Conservation (phyloP, 192 early-diverging fungal species). For the Coemansia javaensis region DNA sequence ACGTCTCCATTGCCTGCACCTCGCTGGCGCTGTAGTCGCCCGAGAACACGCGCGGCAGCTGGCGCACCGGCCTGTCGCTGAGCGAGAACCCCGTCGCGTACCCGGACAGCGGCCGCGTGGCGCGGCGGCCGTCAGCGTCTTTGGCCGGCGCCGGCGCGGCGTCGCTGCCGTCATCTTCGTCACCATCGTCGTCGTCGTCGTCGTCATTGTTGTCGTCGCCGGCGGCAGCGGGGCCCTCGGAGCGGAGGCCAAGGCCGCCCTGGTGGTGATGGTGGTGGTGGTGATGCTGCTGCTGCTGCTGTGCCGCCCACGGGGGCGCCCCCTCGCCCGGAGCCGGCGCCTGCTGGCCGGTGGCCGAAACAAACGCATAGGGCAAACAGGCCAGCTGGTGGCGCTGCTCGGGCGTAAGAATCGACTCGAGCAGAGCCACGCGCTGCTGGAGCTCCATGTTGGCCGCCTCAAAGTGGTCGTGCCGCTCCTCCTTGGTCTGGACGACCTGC, state of each 20-base stretch:
- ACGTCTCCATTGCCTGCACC: constrained; percentile 39
- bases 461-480: constrained; percentile 36
- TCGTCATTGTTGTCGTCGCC: no score
- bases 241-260: no score
- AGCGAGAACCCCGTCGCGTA: constrained; percentile 30
- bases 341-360: background rate
- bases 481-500: constrained; percentile 44
- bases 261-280: no score
- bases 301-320: no score
- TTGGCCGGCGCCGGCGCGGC: no score
- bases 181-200: no score
- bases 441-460: constrained; percentile 28
- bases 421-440: constrained; percentile 25
- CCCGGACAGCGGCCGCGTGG: constrained; percentile 29
- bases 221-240: no score
- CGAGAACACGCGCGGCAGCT: constrained; percentile 45
- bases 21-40: constrained; percentile 34
- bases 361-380: constrained; percentile 11
- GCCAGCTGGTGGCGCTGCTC: constrained; percentile 27
- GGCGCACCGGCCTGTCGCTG: constrained; percentile 26
- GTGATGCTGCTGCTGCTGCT: no score
- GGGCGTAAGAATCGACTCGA: constrained; percentile 20
- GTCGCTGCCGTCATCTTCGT: no score
- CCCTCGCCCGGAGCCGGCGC: no score
- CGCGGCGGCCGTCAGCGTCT: constrained; percentile 5